These are phyloP conservation scores for Amaranthus hypochondriacus DNA, from an alignment of 148 eudicot species.

Conservation along the genomic window DNA sequence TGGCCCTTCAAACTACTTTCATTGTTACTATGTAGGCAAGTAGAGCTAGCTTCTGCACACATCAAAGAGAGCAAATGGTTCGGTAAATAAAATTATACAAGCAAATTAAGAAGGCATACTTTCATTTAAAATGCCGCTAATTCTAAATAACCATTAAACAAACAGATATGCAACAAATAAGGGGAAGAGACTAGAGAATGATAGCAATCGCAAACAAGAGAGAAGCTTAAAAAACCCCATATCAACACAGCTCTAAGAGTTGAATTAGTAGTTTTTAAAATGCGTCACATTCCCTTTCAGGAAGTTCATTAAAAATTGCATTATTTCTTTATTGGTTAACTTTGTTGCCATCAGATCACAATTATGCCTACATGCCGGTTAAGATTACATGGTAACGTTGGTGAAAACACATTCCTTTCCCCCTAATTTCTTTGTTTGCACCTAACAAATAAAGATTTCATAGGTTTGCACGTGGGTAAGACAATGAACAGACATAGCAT, in stretches of 20 bases:
- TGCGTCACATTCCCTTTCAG: too few relatives aligned
- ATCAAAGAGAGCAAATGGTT: not conserved
- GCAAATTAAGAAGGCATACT: not conserved
- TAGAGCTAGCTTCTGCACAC: constrained; percentile 24
- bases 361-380: too few relatives aligned
- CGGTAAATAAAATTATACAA: not conserved
- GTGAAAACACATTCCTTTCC: too few relatives aligned
- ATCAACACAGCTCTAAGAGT: not conserved
- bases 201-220: too few relatives aligned
- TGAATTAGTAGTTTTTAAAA: not conserved
- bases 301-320: too few relatives aligned
- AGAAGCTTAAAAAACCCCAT: not conserved
- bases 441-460: too few relatives aligned
- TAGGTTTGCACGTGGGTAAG: too few relatives aligned
- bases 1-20: constrained; percentile 20
- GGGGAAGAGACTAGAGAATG: not conserved
- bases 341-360: too few relatives aligned
- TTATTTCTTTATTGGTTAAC: too few relatives aligned
- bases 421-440: not conserved
- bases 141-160: not conserved
- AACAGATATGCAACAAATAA: not conserved
- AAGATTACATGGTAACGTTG: too few relatives aligned
- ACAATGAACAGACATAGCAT: not conserved
- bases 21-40: not conserved
- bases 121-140: not conserved